Evolutionary conservation across 2,329 filamentous ascomycete genomes (phyloP).

Genomic region (Stemphylium vesicarium): DNA sequence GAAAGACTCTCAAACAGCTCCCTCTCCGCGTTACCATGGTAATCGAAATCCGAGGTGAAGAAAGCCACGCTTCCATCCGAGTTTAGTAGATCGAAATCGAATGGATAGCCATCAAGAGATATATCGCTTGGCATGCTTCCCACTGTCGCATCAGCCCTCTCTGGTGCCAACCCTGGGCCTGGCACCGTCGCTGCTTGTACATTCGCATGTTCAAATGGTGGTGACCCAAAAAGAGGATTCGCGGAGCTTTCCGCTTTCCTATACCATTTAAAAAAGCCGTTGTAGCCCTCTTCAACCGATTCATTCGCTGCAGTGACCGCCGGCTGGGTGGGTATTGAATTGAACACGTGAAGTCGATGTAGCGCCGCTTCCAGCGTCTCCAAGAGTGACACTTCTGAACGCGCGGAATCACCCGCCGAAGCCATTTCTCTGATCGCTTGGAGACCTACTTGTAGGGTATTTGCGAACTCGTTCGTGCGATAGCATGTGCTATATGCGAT

Average conservation of each 20-base stretch:
- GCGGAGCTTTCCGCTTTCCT: constrained; percentile 1
- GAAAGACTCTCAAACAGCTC: constrained; percentile 14
- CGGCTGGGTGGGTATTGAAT: constrained; percentile 1
- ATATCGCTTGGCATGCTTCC: not conserved
- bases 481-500: constrained; percentile 18
- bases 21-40: constrained; percentile 9
- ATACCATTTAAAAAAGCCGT: constrained; percentile 15
- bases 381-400: constrained; percentile 17
- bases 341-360: constrained; percentile 15
- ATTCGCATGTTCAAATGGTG: not conserved
- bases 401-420: constrained; percentile 16
- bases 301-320: not conserved
- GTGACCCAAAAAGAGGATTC: not conserved
- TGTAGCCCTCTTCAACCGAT: constrained; percentile 9
- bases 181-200: not conserved
- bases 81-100: constrained; percentile 17
- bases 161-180: not conserved
- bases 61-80: constrained; percentile 13
- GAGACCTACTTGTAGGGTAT: constrained; percentile 10
- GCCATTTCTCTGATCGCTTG: constrained; percentile 19
- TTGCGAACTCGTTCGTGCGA: constrained; percentile 16
- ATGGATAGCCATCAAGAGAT: constrained; percentile 12
- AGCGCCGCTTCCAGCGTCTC: constrained; percentile 16
- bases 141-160: not conserved
- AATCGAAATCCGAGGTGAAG: constrained; percentile 12